Percentiles rank a stretch among this genome's conserved stretches.
These are phyloP conservation scores for Neurospora africana DNA, from an alignment of 495 filamentous ascomycete genomes.

Conservation along the genomic window DNA sequence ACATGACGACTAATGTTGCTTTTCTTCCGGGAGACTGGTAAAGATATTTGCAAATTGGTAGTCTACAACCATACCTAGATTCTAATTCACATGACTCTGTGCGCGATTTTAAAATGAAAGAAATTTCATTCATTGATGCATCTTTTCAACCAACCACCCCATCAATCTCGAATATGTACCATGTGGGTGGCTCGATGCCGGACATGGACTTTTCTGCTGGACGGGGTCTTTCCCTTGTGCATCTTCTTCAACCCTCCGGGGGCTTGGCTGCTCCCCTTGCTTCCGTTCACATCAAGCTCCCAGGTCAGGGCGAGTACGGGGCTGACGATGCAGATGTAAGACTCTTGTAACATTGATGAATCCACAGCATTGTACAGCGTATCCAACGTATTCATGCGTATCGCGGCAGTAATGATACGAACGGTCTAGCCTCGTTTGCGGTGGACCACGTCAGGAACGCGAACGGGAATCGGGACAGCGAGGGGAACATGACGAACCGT, in stretches of 20 bases:
- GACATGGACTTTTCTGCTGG: neutral
- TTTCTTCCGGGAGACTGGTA: neutral
- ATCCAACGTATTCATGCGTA: neutral
- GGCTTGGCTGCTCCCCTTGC: neutral
- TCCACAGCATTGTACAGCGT: neutral
- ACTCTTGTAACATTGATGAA: neutral
- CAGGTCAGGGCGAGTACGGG: neutral
- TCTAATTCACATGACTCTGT: neutral
- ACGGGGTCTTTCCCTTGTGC: neutral
- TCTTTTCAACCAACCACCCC: neutral
- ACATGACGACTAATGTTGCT: neutral
- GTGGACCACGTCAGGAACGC: neutral
- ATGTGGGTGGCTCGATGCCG: neutral
- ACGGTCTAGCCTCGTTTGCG: neutral
- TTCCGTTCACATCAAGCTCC: neutral
- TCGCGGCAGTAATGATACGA: neutral
- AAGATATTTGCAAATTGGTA: neutral
- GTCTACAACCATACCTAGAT: neutral
- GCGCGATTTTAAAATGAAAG: neutral
- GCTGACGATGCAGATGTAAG: neutral
- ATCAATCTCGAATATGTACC: neutral
- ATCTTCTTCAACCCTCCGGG: neutral
- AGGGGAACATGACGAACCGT: neutral
- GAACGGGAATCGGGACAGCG: neutral
- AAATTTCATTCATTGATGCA: neutral